Conservation (phyloP, 768 basidiomycete species). For the Boletus vinaceobasis region DNA sequence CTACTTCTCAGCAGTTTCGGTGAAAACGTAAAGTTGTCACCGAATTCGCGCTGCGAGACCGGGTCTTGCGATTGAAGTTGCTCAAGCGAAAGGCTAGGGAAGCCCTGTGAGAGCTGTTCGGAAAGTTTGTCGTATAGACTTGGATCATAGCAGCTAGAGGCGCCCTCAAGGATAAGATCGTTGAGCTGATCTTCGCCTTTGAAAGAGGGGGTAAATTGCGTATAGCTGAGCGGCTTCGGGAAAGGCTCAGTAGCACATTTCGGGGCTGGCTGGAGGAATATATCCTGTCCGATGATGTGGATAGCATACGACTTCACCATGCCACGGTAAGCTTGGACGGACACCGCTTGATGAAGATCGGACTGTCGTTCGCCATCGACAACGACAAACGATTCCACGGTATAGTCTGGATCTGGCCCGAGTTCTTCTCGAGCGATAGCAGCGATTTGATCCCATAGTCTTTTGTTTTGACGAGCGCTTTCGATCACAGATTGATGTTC, state of each 20-base stretch:
- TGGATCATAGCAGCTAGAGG: constrained; percentile 69
- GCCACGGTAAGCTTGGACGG: constrained; percentile 63
- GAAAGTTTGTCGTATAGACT: constrained; percentile 61
- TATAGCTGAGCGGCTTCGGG: constrained; percentile 58
- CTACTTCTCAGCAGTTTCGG: constrained; percentile 55
- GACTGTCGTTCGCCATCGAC: constrained; percentile 41
- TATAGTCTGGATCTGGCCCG: constrained; percentile 70
- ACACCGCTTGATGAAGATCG: constrained; percentile 58
- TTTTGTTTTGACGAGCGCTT: constrained; percentile 49
- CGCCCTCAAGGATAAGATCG: constrained; percentile 67
- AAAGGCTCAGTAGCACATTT: constrained; percentile 34
- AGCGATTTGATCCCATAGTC: constrained; percentile 70
- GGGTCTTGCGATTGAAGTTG: constrained; percentile 64
- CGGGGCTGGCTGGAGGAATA: constrained; percentile 54
- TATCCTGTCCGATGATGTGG: constrained; percentile 71
- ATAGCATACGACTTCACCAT: constrained; percentile 72
- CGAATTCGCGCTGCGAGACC: constrained; percentile 67
- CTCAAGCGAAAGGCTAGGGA: constrained; percentile 60
- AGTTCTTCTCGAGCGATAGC: constrained; percentile 65
- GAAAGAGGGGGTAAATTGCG: constrained; percentile 53
- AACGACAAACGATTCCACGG: constrained; percentile 44
- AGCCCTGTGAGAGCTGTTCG: constrained; percentile 45
- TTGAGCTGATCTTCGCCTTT: constrained; percentile 59
- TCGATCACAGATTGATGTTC: constrained; percentile 66
- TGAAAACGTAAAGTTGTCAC: constrained; percentile 77